Conservation (phyloP, 495 filamentous ascomycete genomes). For the Talaromyces wortmannii region DNA sequence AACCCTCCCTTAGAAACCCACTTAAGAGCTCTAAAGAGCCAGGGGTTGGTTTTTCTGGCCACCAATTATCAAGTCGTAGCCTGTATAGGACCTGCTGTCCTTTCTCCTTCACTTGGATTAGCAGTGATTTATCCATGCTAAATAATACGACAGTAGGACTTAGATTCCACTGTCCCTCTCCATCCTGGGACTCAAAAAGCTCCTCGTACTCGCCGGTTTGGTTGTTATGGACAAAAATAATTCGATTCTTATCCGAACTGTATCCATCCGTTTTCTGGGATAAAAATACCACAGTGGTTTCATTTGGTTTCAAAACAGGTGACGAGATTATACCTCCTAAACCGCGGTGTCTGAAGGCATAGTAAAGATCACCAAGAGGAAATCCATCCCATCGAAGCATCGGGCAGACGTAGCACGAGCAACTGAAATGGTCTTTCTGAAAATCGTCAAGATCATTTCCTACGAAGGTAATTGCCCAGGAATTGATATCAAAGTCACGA, state of each 20-base stretch:
- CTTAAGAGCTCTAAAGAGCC: slow-evolving; percentile 31
- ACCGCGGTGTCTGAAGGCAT: slow-evolving; percentile 18
- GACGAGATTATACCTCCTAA: slow-evolving; percentile 66
- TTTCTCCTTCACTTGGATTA: slow-evolving; percentile 60
- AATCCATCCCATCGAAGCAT: slow-evolving; percentile 50
- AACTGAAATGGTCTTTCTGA: slow-evolving; percentile 73
- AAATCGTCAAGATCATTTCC: slow-evolving; percentile 74
- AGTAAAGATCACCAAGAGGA: slow-evolving; percentile 34
- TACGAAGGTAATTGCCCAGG: slow-evolving; percentile 64
- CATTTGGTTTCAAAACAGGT: slow-evolving; percentile 71
- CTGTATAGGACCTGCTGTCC: slow-evolving; percentile 59
- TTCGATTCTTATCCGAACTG: slow-evolving; percentile 78
- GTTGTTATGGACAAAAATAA: slow-evolving; percentile 59
- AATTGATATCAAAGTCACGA: slow-evolving; percentile 48
- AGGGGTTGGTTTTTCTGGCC: slow-evolving; percentile 30
- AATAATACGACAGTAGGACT: slow-evolving; percentile 61
- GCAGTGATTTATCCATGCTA: slow-evolving; percentile 58
- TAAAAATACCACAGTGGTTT: slow-evolving; percentile 66
- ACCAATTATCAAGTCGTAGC: slow-evolving; percentile 44
- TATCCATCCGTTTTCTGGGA: slow-evolving; percentile 76
- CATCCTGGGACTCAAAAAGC: slow-evolving; percentile 54
- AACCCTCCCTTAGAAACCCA: slow-evolving; percentile 53
- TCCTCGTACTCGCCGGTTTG: slow-evolving; percentile 50
- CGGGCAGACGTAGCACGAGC: slow-evolving; percentile 54
- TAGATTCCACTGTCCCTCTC: slow-evolving; percentile 58